A percentile compares a stretch with the other conserved stretches of the same genome.
These are phyloP conservation scores for Isatis tinctoria DNA, from an alignment of 345 rosid species.

Conservation along the genomic window DNA sequence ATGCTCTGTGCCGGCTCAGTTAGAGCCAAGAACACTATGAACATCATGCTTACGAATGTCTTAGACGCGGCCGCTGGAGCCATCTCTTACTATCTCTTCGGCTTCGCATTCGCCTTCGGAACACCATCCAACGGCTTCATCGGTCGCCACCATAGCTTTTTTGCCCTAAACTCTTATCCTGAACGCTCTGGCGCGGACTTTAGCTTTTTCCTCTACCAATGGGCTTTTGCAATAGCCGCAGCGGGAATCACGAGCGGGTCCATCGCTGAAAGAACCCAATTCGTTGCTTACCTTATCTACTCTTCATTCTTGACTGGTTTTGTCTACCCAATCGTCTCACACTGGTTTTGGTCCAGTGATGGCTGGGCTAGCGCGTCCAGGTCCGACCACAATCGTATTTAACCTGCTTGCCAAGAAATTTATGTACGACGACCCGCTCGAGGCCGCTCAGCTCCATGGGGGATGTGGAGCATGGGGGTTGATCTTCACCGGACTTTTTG, in stretches of 20 bases:
- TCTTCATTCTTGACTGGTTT: slow-evolving; percentile 69
- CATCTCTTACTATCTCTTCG: slow-evolving; percentile 70
- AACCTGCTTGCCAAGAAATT: slow-evolving; percentile 14
- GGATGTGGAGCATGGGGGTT: slow-evolving; percentile 30
- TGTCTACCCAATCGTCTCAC: slow-evolving; percentile 65
- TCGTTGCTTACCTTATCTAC: slow-evolving; percentile 68
- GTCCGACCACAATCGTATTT: slow-evolving; percentile 19
- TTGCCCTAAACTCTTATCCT: slow-evolving; percentile 46
- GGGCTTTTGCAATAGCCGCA: slow-evolving; percentile 81
- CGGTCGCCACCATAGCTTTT: slow-evolving; percentile 46
- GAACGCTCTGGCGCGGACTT: slow-evolving; percentile 32
- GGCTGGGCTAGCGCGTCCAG: slow-evolving; percentile 66
- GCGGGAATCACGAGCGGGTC: slow-evolving; percentile 85
- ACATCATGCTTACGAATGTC: slow-evolving; percentile 76
- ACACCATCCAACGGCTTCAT: slow-evolving; percentile 70
- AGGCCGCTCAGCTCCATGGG: slow-evolving; percentile 23
- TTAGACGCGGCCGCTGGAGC: slow-evolving; percentile 74
- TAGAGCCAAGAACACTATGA: slow-evolving; percentile 79
- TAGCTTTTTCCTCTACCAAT: slow-evolving; percentile 65
- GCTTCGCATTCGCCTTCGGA: slow-evolving; percentile 77
- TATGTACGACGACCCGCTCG: slow-evolving; percentile 22
- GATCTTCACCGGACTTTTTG: slow-evolving; percentile 22
- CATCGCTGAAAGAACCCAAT: slow-evolving; percentile 74
- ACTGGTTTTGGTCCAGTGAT: slow-evolving; percentile 72
- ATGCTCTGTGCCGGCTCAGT: slow-evolving; percentile 86